A percentile compares a stretch with the other conserved stretches of the same genome.
These are phyloP conservation scores for Fusarium sambucinum DNA, from an alignment of 2,329 filamentous ascomycete species.

Conservation along the genomic window DNA sequence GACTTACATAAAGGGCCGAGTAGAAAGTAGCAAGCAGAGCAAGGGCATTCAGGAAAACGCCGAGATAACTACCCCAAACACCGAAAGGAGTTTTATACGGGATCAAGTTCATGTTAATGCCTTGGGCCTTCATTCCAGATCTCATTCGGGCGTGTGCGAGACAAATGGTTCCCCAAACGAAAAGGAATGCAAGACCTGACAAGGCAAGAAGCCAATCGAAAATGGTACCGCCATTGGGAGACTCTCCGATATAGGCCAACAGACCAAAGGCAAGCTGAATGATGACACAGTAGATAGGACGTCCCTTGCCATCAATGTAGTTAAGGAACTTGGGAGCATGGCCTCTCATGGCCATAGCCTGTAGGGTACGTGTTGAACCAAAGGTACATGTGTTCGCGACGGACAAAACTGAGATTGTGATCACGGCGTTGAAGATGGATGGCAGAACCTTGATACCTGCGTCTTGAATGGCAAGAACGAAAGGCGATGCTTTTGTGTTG, in stretches of 20 bases:
- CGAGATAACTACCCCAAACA: slow-evolving; percentile 83
- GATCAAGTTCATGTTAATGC: slow-evolving; percentile 77
- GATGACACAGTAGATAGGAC: slow-evolving; percentile 79
- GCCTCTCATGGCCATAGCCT: slow-evolving; percentile 86
- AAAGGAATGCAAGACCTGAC: slow-evolving; percentile 78
- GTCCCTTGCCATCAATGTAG: slow-evolving; percentile 85
- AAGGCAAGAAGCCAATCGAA: slow-evolving; percentile 85
- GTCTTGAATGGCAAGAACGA: slow-evolving; percentile 90
- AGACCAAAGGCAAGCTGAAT: slow-evolving; percentile 77
- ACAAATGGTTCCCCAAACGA: slow-evolving; percentile 88
- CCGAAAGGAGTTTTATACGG: slow-evolving; percentile 86
- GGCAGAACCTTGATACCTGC: slow-evolving; percentile 84
- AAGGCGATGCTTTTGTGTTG: slow-evolving; percentile 83
- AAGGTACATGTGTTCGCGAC: slow-evolving; percentile 94
- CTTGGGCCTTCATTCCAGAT: slow-evolving; percentile 75
- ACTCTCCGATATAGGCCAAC: slow-evolving; percentile 80
- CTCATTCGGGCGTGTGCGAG: slow-evolving; percentile 92
- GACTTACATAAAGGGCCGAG: slow-evolving; percentile 58
- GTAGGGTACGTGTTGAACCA: slow-evolving; percentile 89
- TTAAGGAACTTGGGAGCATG: slow-evolving; percentile 82
- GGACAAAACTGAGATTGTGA: slow-evolving; percentile 90
- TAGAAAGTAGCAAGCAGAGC: slow-evolving; percentile 89
- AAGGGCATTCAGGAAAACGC: slow-evolving; percentile 78
- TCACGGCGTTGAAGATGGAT: slow-evolving; percentile 93
- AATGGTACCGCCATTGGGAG: slow-evolving; percentile 68